These are phyloP conservation scores for Deinandra increscens DNA, from an alignment of 129 eudicot genomes.

Conservation along the genomic window DNA sequence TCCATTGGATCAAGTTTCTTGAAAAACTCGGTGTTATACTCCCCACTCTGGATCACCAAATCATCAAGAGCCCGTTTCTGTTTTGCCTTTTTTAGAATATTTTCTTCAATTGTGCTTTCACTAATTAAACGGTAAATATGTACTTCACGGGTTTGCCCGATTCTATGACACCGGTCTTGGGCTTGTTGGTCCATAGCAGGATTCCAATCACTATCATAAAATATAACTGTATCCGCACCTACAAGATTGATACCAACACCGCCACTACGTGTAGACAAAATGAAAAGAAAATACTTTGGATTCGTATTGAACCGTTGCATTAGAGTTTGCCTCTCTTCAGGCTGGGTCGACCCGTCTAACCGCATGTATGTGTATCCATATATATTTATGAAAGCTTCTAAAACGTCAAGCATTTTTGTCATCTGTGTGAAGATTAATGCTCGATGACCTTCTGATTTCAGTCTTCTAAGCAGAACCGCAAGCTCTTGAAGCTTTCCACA, in stretches of 20 bases:
- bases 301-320: slow-evolving; percentile 98
- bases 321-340: slow-evolving; percentile 88
- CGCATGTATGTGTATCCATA: slow-evolving; percentile 99
- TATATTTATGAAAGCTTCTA: slow-evolving; percentile 88
- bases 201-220: slow-evolving; percentile 99
- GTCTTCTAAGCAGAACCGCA: slow-evolving; percentile 68
- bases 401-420: slow-evolving; percentile 96
- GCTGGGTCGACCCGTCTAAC: slow-evolving; percentile 93
- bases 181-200: slow-evolving; percentile 99
- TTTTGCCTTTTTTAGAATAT: slow-evolving; percentile 87
- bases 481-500: slow-evolving; percentile 98
- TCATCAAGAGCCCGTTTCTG: slow-evolving; percentile 96
- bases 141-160: slow-evolving; percentile 98
- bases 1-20: slow-evolving; percentile 94
- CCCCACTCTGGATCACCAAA: slow-evolving; percentile 96
- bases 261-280: slow-evolving; percentile 96
- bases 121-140: slow-evolving; percentile 89
- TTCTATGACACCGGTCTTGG: slow-evolving; percentile 97
- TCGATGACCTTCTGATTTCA: slow-evolving; percentile 92
- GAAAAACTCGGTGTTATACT: slow-evolving; percentile 89
- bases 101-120: slow-evolving; percentile 94
- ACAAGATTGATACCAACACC: slow-evolving; percentile 97
- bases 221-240: slow-evolving; percentile 97
- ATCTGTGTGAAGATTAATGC: slow-evolving; percentile 94
- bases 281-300: slow-evolving; percentile 82